Conservation (phyloP, 768 basidiomycete genomes). For the Mycena crocata region DNA sequence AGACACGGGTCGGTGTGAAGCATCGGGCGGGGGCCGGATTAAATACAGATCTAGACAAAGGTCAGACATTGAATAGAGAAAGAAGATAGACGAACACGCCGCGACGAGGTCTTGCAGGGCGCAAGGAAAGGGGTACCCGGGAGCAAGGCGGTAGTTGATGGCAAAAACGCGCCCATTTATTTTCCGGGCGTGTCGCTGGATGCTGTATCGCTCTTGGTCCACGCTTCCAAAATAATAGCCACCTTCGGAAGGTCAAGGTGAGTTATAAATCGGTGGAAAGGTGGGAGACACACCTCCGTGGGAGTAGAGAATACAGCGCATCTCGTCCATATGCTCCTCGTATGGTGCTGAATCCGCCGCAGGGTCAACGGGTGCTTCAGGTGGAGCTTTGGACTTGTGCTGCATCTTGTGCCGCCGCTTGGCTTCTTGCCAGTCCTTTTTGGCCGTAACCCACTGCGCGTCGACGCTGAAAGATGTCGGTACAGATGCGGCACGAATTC, state of each 20-base stretch:
- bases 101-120: conserved; percentile 91
- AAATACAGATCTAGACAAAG: conserved; percentile 79
- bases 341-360: conserved; percentile 54
- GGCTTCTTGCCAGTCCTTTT: conserved; percentile 83
- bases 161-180: conserved; percentile 92
- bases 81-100: conserved; percentile 71
- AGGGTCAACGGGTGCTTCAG: conserved; percentile 34
- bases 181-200: conserved; percentile 90
- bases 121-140: conserved; percentile 97
- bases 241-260: conserved; percentile 49
- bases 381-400: conserved; percentile 44
- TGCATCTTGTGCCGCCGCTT: conserved; percentile 67
- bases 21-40: conserved; percentile 85
- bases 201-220: conserved; percentile 82
- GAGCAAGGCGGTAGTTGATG: conserved; percentile 88
- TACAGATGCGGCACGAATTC: conserved; percentile 19
- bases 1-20: conserved; percentile 81
- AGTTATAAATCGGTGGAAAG: neutral
- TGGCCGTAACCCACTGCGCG: conserved; percentile 89
- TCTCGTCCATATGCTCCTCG: conserved; percentile 81
- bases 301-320: conserved; percentile 85
- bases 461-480: conserved; percentile 66
- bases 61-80: conserved; percentile 5
- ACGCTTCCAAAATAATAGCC: conserved; percentile 90
- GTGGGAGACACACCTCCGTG: conserved; percentile 70